Base-by-base conservation (phyloP, 2,329 filamentous ascomycete species). In the Beauveria caledonica region DNA sequence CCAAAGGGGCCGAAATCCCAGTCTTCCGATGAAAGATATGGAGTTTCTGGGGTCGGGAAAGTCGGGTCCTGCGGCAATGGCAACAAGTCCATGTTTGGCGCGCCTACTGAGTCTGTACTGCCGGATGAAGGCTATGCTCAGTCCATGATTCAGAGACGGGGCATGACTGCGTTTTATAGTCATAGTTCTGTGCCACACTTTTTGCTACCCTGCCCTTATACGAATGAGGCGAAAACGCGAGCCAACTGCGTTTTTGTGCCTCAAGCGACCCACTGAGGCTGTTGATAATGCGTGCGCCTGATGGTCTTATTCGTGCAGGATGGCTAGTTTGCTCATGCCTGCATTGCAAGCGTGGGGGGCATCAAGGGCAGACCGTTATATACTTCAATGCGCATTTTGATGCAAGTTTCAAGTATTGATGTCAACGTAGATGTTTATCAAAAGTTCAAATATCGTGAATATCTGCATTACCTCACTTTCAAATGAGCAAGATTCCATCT, bases 1-100 rank as follows among this genome's bases (percentile, higher is more conserved):
- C 64, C 53, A 23, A 68, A 73, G 1, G 63, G 58, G 23, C 66
- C 65, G 7, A 66, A 64, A 57, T 71, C 68, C 64, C 71, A 72
- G 5, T 56, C 48, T 8, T 67, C 59, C 8, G 48, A 40, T 52
- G 65, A 68, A 2, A 69, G 62, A 45, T 67, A 71, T 1, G 64
- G 64, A 44, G 64, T 67, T 27, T 57, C 60, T n/a, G 44, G 55
- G 19, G 55, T 54, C 27, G 54, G 56, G 17, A 60, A 51, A 1
- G 64, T 64, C 9, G 66, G 64, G 40, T 65, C 64, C 8, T 45
- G 54, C 21, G 67, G 67, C 11, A 63, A 52, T 21, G 51, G 62
- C 46, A 67, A 53, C 3, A 67, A 48, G 46, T 68, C 66, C 67
- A 68, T 68, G 13, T 36, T 19, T 1, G 15, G n/a, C 40, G 39